Evolutionary conservation across 768 basidiomycete genomes (phyloP).

Genomic region (Russula compacta): DNA sequence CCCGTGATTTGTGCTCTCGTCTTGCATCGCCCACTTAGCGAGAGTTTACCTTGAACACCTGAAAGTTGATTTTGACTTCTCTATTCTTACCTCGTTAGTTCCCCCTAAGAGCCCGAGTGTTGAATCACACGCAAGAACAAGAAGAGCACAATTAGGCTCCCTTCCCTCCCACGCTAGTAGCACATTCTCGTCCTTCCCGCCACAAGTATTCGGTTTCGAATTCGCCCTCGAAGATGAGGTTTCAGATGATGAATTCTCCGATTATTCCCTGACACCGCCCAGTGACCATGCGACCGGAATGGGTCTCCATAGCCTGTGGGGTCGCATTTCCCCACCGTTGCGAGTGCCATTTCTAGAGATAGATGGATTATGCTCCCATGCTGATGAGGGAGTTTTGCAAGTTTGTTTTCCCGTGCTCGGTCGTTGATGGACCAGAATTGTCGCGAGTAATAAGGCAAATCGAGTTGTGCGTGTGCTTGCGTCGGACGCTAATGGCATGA

Average conservation of each 20-base stretch:
- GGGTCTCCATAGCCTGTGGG: constrained; percentile 60
- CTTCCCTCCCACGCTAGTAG: not conserved
- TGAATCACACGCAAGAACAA: not conserved
- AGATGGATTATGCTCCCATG: constrained; percentile 80
- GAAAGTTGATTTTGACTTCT: constrained; percentile 47
- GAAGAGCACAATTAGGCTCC: not conserved
- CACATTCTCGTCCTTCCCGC: not conserved
- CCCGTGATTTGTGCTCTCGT: constrained; percentile 51
- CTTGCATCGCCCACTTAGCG: constrained; percentile 51
- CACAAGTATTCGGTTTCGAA: not conserved
- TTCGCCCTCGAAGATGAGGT: constrained; percentile 48
- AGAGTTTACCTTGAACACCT: constrained; percentile 54
- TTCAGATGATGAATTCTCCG: constrained; percentile 63
- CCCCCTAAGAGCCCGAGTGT: not conserved
- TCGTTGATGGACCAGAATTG: constrained; percentile 51
- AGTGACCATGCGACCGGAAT: constrained; percentile 75
- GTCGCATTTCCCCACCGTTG: constrained; percentile 53
- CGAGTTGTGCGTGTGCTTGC: constrained; percentile 52
- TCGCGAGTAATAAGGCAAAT: constrained; percentile 76
- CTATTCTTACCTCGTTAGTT: constrained; percentile 3
- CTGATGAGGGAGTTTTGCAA: constrained; percentile 73
- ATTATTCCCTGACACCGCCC: constrained; percentile 68
- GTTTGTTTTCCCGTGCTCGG: constrained; percentile 49
- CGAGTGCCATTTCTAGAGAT: constrained; percentile 34
- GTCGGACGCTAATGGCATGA: constrained; percentile 28